phyloP scores from a whole-genome alignment of 2,329 filamentous ascomycete species.

The Pleurostoma richardsiae region DNA sequence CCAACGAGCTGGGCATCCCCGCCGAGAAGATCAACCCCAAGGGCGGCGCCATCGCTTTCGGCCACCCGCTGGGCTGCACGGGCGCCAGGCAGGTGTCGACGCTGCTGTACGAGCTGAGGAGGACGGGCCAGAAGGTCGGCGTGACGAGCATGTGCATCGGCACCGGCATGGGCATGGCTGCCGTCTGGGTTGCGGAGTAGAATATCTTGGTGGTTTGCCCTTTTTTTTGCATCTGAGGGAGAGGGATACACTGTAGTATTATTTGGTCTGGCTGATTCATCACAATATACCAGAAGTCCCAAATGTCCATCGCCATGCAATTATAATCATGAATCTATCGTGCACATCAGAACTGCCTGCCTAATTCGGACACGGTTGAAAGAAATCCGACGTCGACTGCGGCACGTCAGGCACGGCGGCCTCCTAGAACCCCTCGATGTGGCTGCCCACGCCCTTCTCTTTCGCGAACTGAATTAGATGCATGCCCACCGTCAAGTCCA shows the following conservation, averaged over 20 bases:
- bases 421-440: constrained; percentile 44
- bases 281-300: no score
- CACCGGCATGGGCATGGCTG: constrained; percentile 97
- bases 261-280: no score
- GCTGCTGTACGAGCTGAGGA: constrained; percentile 80
- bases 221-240: no score
- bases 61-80: constrained; percentile 91
- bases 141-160: constrained; percentile 96
- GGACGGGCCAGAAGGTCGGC: constrained; percentile 79
- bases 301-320: neutral
- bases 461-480: constrained; percentile 52
- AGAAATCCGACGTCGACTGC: constrained; percentile 4
- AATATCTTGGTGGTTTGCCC: neutral
- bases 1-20: constrained; percentile 79
- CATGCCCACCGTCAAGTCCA: constrained; percentile 60
- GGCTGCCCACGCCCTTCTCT: constrained; percentile 48
- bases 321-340: neutral
- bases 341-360: no score
- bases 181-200: constrained; percentile 92
- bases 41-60: constrained; percentile 93
- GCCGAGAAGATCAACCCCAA: constrained; percentile 92
- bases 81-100: constrained; percentile 92
- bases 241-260: no score
- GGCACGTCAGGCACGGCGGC: neutral
- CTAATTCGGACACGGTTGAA: neutral